Evolutionary conservation across 73 alveolate genomes (phyloP).

Genomic region (Durusdinium trenchii): DNA sequence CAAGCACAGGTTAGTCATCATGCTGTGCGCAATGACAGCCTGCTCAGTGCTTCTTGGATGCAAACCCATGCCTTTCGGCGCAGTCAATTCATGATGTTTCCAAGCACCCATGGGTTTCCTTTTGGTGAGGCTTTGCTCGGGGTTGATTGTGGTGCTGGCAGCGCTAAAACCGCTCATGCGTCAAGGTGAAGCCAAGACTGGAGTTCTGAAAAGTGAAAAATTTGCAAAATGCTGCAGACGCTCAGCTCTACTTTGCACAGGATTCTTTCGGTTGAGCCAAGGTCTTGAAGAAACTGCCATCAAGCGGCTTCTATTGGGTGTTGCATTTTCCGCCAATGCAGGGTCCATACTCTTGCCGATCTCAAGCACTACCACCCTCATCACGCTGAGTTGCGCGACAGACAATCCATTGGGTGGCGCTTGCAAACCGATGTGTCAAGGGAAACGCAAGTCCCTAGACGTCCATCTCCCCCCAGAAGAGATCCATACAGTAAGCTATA

Average conservation of each 20-base stretch:
- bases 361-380: conserved; percentile 26
- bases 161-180: conserved; percentile 65
- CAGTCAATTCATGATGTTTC: background rate
- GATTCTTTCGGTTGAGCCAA: no score
- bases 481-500: no score
- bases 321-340: conserved; percentile 72
- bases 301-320: conserved; percentile 80
- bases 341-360: conserved; percentile 68
- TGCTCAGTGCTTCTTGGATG: conserved; percentile 75
- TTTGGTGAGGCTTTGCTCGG: conserved; percentile 37
- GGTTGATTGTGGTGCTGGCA: conserved; percentile 65
- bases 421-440: background rate
- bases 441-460: no score
- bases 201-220: background rate
- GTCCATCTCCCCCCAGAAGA: no score
- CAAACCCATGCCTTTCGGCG: background rate
- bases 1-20: conserved; percentile 58
- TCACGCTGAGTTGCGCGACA: conserved; percentile 22
- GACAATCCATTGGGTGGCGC: background rate
- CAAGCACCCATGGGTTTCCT: background rate
- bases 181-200: no score
- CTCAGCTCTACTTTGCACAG: background rate
- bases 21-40: conserved; percentile 82
- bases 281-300: conserved; percentile 19
- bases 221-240: background rate